phyloP scores from a whole-genome alignment of 257 asterid species.

The Solanum raphanifolium region DNA sequence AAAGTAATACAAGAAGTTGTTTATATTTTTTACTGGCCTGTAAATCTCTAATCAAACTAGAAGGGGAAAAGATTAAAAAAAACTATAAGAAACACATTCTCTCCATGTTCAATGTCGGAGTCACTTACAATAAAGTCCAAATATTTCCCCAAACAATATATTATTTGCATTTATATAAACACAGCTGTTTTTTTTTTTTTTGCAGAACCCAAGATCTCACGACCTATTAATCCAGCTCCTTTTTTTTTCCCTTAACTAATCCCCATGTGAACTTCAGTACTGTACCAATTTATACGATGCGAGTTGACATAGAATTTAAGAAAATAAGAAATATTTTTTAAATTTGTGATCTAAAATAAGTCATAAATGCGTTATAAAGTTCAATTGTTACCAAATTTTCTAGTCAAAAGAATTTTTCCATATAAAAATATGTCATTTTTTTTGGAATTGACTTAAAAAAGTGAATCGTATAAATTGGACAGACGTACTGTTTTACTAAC shows the following conservation, averaged over 20 bases:
- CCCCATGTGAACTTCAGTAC: constrained; percentile 3
- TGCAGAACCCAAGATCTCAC: constrained; percentile 75
- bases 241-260: constrained; percentile 4
- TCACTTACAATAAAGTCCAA: constrained; percentile 43
- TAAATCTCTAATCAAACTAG: not conserved
- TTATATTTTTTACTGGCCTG: not conserved
- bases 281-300: fast-evolving
- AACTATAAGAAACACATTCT: constrained; percentile 40
- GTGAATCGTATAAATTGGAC: fast-evolving
- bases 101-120: constrained; percentile 67
- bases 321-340: fast-evolving
- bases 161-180: constrained; percentile 12
- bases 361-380: fast-evolving
- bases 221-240: constrained; percentile 8
- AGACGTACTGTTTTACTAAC: not conserved
- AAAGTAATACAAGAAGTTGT: not conserved
- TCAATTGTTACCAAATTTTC: too few relatives aligned
- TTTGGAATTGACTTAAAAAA: too few relatives aligned
- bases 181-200: constrained; percentile 24
- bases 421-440: too few relatives aligned
- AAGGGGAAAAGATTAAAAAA: not conserved
- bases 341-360: too few relatives aligned
- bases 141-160: constrained; percentile 19
- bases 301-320: fast-evolving
- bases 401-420: too few relatives aligned